Base-by-base conservation (phyloP, 2,329 filamentous ascomycete species). In the Periconia macrospinosa region DNA sequence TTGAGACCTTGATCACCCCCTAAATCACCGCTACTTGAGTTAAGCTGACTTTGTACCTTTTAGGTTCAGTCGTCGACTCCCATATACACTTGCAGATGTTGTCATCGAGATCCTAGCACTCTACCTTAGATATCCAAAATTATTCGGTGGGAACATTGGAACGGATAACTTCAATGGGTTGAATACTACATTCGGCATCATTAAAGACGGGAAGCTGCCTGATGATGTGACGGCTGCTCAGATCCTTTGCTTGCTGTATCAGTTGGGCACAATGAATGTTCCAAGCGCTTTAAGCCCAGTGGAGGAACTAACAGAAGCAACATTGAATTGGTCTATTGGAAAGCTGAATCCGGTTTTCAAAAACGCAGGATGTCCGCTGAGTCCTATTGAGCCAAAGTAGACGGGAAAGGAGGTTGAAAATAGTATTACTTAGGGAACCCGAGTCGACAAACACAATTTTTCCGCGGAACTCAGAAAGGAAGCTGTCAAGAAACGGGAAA, bases 321-420 rank as follows among this genome's bases (percentile, higher is more conserved):
- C 62, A 1, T 37, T 68, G 41, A 55, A 61, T 20, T 67, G 57
- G 52, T 45, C 52, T 2, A 18, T 56, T 2, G 55, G 55, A 13
- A 60, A 67, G 52, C 45, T 68, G 27, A 66, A 67, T 41, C 64
- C 63, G 0, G 47, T 59, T 6, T 68, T 68, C 50, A 44, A 57
- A 53, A 66, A 64, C 14, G 44, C 63, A 49, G 45, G 76, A 75
- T 45, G 94, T 74, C 42, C 42, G 23, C 27, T 0, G 84, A 81
- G 33, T 14, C 5, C 11, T 37, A n/a, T 6, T 37, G 5, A 27
- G 23, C 5, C 5, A 27, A 3, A 27, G 5, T 27, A 27, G 23
- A 27, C 8, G 23, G 8, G 23, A 3, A 27, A 27, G 5, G 23
- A 27, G 3, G 8, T 27, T 27, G 23, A 8, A 27, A 3, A 27